phyloP scores from a whole-genome alignment of 257 asterid genomes.

The Jasminum sambac region DNA sequence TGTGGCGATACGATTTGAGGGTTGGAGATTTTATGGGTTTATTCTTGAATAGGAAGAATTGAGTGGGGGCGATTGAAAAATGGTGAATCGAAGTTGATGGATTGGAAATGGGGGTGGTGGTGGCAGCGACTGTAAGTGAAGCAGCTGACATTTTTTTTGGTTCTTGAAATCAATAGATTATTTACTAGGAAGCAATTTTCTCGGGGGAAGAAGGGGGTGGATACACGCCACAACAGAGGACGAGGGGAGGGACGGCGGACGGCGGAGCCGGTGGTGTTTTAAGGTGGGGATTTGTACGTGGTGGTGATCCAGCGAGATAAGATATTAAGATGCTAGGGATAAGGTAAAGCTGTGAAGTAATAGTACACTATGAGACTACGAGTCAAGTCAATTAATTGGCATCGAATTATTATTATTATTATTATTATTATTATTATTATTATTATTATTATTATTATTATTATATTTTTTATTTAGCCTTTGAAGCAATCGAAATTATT shows the following conservation, averaged over 20 bases:
- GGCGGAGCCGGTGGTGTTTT: not conserved
- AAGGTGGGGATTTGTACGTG: not conserved
- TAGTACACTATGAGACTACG: too few species aligned
- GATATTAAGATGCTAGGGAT: not conserved
- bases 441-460: too few species aligned
- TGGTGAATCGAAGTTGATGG: slow-evolving; percentile 32
- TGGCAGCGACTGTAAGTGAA: slow-evolving; percentile 52
- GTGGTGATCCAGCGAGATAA: not conserved
- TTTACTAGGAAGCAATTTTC: not conserved
- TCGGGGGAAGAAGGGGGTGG: not conserved
- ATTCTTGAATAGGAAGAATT: slow-evolving; percentile 34
- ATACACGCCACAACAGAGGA: not conserved
- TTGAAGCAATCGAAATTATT: too few species aligned
- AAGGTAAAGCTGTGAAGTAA: not conserved
- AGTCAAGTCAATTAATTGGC: too few species aligned
- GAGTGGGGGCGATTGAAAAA: slow-evolving; percentile 22
- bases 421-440: too few species aligned
- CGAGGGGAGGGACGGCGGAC: not conserved
- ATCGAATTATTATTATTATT: too few species aligned
- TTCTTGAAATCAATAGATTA: slow-evolving; percentile 12
- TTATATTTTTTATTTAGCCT: too few species aligned
- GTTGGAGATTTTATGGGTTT: slow-evolving; percentile 34
- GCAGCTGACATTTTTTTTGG: slow-evolving; percentile 46
- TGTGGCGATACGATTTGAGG: slow-evolving; percentile 30
- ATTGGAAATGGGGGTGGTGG: slow-evolving; percentile 37